These are phyloP conservation scores for Spongispora temasekensis DNA, from an alignment of 1,284 basidiomycete genomes.

Conservation along the genomic window DNA sequence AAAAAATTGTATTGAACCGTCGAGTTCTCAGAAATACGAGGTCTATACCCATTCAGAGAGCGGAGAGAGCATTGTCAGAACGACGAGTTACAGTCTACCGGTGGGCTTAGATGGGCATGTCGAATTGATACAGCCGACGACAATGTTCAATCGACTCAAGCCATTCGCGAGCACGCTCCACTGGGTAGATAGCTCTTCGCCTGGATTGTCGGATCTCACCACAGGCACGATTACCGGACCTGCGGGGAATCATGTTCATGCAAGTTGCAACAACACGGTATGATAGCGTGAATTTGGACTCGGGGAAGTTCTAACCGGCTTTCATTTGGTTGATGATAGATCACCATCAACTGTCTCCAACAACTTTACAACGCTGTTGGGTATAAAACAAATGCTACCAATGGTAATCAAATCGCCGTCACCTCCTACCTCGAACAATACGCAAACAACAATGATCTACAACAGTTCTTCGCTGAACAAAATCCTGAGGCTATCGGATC, in stretches of 20 bases:
- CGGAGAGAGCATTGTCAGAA: conserved; percentile 59
- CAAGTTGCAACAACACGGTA: conserved; percentile 49
- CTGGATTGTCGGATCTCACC: conserved; percentile 5
- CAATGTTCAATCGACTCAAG: conserved; percentile 61
- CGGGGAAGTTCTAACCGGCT: background rate
- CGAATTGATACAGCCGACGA: conserved; percentile 75
- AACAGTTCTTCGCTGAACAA: conserved; percentile 54
- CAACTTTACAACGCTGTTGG: conserved; percentile 46
- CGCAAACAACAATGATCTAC: conserved; percentile 57
- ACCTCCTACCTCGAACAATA: conserved; percentile 57
- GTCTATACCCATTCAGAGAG: conserved; percentile 57
- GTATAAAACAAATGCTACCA: conserved; percentile 38
- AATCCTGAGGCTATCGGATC: conserved; percentile 29
- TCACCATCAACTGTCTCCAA: conserved; percentile 42
- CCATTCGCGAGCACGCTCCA: conserved; percentile 48
- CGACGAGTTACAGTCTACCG: conserved; percentile 72
- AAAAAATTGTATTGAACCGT: background rate
- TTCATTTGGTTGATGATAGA: conserved; percentile 24
- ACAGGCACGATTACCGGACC: conserved; percentile 29
- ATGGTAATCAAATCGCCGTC: conserved; percentile 54
- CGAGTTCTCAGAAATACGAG: conserved; percentile 53
- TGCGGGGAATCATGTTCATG: conserved; percentile 44
- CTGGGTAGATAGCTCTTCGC: conserved; percentile 23
- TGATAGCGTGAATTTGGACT: conserved; percentile 13
- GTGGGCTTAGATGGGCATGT: conserved; percentile 60